These are phyloP conservation scores for Oxytropis ochrocephala DNA, from an alignment of 306 rosid genomes.

Conservation along the genomic window DNA sequence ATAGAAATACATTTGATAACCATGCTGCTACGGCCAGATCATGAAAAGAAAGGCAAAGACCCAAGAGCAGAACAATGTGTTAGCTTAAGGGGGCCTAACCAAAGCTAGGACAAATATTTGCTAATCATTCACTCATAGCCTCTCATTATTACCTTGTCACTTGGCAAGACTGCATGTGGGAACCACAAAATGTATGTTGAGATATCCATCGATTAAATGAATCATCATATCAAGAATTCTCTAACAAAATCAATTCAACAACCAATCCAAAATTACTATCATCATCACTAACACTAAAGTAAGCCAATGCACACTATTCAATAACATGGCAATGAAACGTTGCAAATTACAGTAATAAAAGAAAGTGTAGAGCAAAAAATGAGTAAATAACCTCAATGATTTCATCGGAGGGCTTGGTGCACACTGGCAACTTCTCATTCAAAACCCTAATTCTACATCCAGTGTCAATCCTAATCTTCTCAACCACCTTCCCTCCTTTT, in stretches of 20 bases:
- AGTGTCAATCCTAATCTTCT: conserved; percentile 74
- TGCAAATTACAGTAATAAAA: neutral
- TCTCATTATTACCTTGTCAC: neutral
- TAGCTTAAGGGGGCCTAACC: neutral
- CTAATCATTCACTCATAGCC: neutral
- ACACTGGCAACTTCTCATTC: conserved; percentile 49
- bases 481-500: conserved; percentile 86
- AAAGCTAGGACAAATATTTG: conserved; percentile 5
- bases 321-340: neutral
- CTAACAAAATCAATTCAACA: neutral
- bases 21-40: neutral
- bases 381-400: conserved; percentile 62
- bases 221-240: neutral
- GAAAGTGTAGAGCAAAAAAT: neutral
- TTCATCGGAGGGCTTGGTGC: conserved; percentile 55
- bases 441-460: conserved; percentile 75
- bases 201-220: neutral
- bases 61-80: neutral
- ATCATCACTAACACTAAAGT: neutral
- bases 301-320: neutral
- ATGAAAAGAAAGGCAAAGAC: neutral
- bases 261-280: neutral
- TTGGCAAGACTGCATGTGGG: neutral
- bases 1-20: neutral
- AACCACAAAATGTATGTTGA: neutral